Base-by-base conservation (phyloP, 306 rosid species). In the Castanea sativa region DNA sequence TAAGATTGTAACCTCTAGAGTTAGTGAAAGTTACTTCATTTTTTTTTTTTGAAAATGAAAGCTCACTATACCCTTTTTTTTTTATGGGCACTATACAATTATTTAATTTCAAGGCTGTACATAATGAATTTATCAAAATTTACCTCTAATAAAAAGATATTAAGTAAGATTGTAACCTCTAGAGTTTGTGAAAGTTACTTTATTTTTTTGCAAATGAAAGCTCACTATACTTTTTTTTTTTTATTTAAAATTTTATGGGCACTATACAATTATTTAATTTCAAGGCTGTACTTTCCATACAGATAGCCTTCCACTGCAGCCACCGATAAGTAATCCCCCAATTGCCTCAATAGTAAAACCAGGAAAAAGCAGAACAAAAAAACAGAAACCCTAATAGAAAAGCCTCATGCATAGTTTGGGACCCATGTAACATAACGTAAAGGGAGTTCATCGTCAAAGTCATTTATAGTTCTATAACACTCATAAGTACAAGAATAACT, bases 351-450 rank as follows among this genome's bases (percentile, higher is more conserved):
- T 63, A 85, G 86, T 73, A 76, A 84, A 80, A 76, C 27, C 21
- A 73, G 43, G 55, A 83, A 35, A 76, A 88, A 77, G 45, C 87
- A 90, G 77, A 70, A 58, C 75, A 81, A 13, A 77, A 68, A 81
- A 6, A 75, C 79, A 87, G 88, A 82, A 91, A 82, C 92, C 93
- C 94, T 91, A 84, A 71, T 68, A 77, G 35, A 59, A 75, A 57
- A 79, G 29, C 32, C 65, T 77, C 25, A 18, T 57, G 69, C 58
- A 64, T 41, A 69, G 73, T 51, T 59, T 59, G 85, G 75, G 78
- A 81, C 82, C 74, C 81, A 78, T 72, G 55, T n/a, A 64, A 70
- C 8, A 11, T 41, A 41, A 41, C 8, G 55, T 45, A 67, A 61
- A 69, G 69, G 76, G 78, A 32, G 55, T 57, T 69, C 13, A 55